Evolutionary conservation across 1,284 basidiomycete genomes (phyloP).

Genomic region (Apiotrichum laibachii): DNA sequence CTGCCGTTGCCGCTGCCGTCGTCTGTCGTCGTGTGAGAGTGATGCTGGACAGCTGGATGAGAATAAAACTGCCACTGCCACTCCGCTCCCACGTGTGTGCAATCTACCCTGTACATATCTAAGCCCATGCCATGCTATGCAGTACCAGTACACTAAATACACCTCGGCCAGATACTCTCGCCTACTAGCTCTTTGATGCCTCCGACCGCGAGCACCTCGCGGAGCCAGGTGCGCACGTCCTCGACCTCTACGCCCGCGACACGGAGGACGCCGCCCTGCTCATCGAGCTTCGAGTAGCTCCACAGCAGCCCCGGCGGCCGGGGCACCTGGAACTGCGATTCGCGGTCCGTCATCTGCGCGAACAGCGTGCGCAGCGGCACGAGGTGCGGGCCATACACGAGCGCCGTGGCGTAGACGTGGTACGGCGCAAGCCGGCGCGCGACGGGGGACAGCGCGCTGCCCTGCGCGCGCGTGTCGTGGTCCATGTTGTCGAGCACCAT

Average conservation of each 20-base stretch:
- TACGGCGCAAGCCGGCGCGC: slow-evolving; percentile 43
- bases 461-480: background rate
- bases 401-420: slow-evolving; percentile 47
- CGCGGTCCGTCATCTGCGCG: slow-evolving; percentile 20
- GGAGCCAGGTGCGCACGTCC: slow-evolving; percentile 43
- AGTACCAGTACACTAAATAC: slow-evolving; percentile 9
- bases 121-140: too few species aligned
- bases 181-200: slow-evolving; percentile 44
- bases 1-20: too few species aligned
- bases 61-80: too few species aligned
- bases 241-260: slow-evolving; percentile 48
- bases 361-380: slow-evolving; percentile 29
- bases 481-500: slow-evolving; percentile 17
- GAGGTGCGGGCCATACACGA: slow-evolving; percentile 45
- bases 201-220: slow-evolving; percentile 31
- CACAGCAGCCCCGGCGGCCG: slow-evolving; percentile 38
- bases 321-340: slow-evolving; percentile 41
- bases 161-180: slow-evolving; percentile 47
- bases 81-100: background rate
- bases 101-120: background rate
- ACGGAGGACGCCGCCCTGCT: slow-evolving; percentile 41
- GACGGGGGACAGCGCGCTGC: slow-evolving; percentile 7
- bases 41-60: too few species aligned
- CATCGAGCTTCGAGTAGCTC: slow-evolving; percentile 40
- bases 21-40: background rate